Base-by-base conservation (phyloP, 768 basidiomycete genomes). In the Amanita pallidorosea region DNA sequence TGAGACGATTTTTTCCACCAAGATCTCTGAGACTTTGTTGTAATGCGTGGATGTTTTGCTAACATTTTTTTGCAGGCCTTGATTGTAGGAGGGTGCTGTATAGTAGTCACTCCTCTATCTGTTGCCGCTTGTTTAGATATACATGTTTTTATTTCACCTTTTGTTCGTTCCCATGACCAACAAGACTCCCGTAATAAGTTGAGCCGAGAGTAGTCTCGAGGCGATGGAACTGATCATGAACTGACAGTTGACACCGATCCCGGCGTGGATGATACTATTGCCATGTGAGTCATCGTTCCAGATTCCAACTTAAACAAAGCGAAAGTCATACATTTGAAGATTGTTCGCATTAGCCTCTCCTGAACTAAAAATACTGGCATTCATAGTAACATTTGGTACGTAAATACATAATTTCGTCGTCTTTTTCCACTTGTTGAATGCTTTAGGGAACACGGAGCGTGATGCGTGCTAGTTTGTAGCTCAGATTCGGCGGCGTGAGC, bases 271-370 rank as follows among this genome's bases (percentile, higher is more conserved):
- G 90, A 93, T 62, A 70, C 74, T 22, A 57, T 90, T 47, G 88
- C 88, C 25, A 79, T 93, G 88, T 85, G 52, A 53, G 80, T 63
- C 35, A 9, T 15, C 29, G 38, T 41, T 45, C 18, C 51, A 7
- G 51, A 45, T 27, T 45, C 15, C 46, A 23, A 38, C 22, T 29
- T 29, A 29, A 2, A 27, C 7, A 33, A 35, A 27, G 35, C 17
- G 47, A 7, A 22, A 3, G 18, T 22, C 2, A 18, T 38, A n/a
- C 27, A 29, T 27, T 23, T 53, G 7, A 57, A 89, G 87, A 52
- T 66, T 92, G 49, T 67, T 90, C 9, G 90, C 89, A 0, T 69
- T 92, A 20, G 75, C 88, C 15, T 88, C 86, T 8, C 90, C 91
- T 9, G 88, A 95, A 60, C 64, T 95, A 1, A 77, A 90, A 46